Conservation (phyloP, 2,329 filamentous ascomycete genomes). For the Esteya vermicola region DNA sequence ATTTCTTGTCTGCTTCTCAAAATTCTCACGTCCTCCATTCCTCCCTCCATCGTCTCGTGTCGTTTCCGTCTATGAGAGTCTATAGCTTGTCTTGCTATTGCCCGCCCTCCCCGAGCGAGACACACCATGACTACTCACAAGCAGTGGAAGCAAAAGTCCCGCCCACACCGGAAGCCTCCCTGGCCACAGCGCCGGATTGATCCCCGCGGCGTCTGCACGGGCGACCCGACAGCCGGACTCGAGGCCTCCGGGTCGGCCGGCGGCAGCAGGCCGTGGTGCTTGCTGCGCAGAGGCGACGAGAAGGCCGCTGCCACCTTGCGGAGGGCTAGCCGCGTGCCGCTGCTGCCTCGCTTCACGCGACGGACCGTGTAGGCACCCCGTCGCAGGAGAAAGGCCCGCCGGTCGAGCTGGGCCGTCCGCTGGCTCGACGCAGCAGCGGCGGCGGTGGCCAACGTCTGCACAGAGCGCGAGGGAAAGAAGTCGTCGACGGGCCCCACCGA, state of each 20-base stretch:
- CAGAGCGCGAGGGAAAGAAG: too few relatives aligned
- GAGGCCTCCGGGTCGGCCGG: neutral
- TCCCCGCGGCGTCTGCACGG: constrained; percentile 33
- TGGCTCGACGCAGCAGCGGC: too few relatives aligned
- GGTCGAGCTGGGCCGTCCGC: too few relatives aligned
- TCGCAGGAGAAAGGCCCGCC: neutral
- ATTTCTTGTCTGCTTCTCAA: neutral
- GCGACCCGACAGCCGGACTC: constrained; percentile 12
- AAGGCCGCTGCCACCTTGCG: neutral
- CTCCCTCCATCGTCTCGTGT: too few relatives aligned
- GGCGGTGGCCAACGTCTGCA: too few relatives aligned
- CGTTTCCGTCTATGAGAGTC: neutral
- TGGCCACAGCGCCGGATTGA: constrained; percentile 37
- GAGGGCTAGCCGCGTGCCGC: neutral
- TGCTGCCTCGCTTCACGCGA: too few relatives aligned
- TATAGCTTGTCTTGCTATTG: neutral
- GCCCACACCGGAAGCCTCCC: constrained; percentile 38
- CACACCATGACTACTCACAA: constrained; percentile 18
- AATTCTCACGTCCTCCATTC: too few relatives aligned
- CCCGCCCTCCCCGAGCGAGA: too few relatives aligned
- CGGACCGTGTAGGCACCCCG: neutral
- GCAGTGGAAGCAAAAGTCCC: constrained; percentile 47
- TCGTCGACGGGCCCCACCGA: constrained; percentile 18
- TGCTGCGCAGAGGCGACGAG: constrained; percentile 4
- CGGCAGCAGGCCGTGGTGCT: neutral